Evolutionary conservation across 306 rosid species (phyloP).

Genomic region (Cicer yamashitae): DNA sequence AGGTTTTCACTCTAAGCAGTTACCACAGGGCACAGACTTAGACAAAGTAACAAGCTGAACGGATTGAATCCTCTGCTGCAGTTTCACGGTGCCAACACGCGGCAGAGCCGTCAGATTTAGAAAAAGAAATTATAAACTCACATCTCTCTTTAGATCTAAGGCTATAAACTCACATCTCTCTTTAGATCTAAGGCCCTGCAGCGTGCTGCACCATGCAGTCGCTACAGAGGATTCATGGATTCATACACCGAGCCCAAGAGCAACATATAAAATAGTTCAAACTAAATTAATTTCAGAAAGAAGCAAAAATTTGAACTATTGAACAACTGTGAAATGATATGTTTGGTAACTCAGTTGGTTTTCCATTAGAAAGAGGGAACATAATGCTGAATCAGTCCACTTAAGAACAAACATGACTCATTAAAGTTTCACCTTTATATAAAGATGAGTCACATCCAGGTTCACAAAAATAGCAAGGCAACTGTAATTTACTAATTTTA

Average conservation of each 20-base stretch:
- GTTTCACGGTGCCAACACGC: not conserved
- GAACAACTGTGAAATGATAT: not conserved
- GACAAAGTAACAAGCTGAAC: not conserved
- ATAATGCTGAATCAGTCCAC: not conserved
- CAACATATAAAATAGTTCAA: constrained; percentile 9
- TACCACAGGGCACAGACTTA: not conserved
- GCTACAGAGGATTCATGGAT: not conserved
- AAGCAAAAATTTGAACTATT: not conserved
- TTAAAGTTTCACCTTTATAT: not conserved
- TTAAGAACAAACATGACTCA: not conserved
- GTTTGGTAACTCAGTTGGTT: not conserved
- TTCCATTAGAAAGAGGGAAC: not conserved
- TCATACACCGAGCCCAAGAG: too few relatives aligned
- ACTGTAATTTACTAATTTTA: constrained; percentile 8
- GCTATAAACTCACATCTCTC: not conserved
- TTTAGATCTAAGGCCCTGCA: not conserved
- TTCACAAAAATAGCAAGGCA: not conserved
- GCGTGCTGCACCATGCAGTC: not conserved
- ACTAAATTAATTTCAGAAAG: not conserved
- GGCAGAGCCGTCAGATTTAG: not conserved
- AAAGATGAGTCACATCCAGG: not conserved
- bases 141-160: not conserved
- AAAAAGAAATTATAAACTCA: not conserved
- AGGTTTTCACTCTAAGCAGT: not conserved
- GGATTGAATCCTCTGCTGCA: not conserved